A percentile compares a stretch with the other conserved stretches of the same genome.
Conservation (phyloP, 164 flowering plant species). For the Aristolochia fimbriata region DNA sequence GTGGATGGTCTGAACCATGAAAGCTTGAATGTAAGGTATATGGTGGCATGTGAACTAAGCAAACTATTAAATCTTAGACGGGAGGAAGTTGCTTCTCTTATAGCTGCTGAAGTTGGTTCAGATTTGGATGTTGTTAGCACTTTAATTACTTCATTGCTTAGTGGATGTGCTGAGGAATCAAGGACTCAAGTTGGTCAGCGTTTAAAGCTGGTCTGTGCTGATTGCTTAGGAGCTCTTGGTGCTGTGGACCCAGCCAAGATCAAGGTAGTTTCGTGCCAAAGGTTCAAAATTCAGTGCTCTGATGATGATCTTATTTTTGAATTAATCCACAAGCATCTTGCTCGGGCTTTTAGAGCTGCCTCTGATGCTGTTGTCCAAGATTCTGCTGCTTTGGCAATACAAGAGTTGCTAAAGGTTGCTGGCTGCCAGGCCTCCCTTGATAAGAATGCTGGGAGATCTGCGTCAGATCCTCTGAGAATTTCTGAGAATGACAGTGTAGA, state of each 20-base stretch:
- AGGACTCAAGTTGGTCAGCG: constrained; percentile 81
- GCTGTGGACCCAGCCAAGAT: constrained; percentile 98
- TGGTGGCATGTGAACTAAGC: constrained; percentile 89
- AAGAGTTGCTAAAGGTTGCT: constrained; percentile 90
- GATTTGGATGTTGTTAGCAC: constrained; percentile 76
- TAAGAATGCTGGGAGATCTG: constrained; percentile 38
- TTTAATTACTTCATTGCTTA: constrained; percentile 66
- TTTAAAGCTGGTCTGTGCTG: constrained; percentile 86
- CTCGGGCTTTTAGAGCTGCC: constrained; percentile 95
- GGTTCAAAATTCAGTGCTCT: constrained; percentile 94
- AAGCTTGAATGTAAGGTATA: constrained; percentile 92
- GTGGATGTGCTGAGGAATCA: constrained; percentile 98
- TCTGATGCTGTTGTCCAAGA: constrained; percentile 91
- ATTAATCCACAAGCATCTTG: constrained; percentile 90
- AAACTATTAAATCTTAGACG: constrained; percentile 57
- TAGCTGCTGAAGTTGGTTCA: constrained; percentile 49
- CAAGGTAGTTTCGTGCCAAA: constrained; percentile 47
- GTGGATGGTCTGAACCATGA: constrained; percentile 90
- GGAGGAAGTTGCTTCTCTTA: constrained; percentile 57
- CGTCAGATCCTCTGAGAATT: constrained; percentile 19
- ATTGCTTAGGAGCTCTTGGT: constrained; percentile 94
- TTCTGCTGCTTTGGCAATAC: constrained; percentile 97
- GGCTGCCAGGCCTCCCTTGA: constrained; percentile 94
- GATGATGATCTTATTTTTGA: constrained; percentile 99
- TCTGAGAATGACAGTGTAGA: constrained; percentile 14